Conservation (phyloP, 805 yeast species). For the Ogataea philodendri region DNA sequence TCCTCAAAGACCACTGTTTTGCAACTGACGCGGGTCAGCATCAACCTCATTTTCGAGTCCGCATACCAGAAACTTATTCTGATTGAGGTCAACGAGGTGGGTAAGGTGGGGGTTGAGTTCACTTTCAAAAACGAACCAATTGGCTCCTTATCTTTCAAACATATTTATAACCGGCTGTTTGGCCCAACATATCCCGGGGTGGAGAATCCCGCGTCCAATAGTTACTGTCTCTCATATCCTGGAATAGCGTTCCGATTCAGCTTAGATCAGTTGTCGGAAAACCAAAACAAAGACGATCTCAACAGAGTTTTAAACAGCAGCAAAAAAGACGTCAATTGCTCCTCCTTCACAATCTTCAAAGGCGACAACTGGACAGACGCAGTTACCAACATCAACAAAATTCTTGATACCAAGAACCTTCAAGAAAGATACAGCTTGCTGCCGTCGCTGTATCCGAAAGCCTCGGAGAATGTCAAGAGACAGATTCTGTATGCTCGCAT, state of each 20-base stretch:
- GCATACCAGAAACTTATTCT: slow-evolving; percentile 26
- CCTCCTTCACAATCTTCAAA: slow-evolving; percentile 39
- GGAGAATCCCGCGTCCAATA: slow-evolving; percentile 25
- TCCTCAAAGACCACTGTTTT: slow-evolving; percentile 20
- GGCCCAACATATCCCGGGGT: slow-evolving; percentile 65
- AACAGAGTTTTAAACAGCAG: slow-evolving; percentile 28
- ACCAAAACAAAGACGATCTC: slow-evolving; percentile 12
- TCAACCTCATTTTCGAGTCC: slow-evolving; percentile 30
- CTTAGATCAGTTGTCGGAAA: background rate
- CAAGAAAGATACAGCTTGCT: too few species aligned
- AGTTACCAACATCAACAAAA: slow-evolving; percentile 4
- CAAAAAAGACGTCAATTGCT: slow-evolving; percentile 37
- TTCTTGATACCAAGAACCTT: slow-evolving; percentile 1
- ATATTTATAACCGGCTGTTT: slow-evolving; percentile 52
- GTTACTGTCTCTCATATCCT: slow-evolving; percentile 51
- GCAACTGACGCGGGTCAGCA: slow-evolving; percentile 21
- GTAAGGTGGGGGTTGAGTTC: slow-evolving; percentile 16
- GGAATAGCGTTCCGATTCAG: slow-evolving; percentile 54
- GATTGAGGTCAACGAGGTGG: slow-evolving; percentile 26
- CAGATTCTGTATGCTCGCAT: too few species aligned
- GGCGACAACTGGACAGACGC: slow-evolving; percentile 38
- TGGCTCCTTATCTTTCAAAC: slow-evolving; percentile 35
- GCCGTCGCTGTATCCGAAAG: too few species aligned
- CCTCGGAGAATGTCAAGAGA: too few species aligned
- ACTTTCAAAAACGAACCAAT: slow-evolving; percentile 26